A percentile compares a stretch with the other conserved stretches of the same genome.
phyloP scores from a whole-genome alignment of 441 rosid species.

The Gossypium davidsonii region DNA sequence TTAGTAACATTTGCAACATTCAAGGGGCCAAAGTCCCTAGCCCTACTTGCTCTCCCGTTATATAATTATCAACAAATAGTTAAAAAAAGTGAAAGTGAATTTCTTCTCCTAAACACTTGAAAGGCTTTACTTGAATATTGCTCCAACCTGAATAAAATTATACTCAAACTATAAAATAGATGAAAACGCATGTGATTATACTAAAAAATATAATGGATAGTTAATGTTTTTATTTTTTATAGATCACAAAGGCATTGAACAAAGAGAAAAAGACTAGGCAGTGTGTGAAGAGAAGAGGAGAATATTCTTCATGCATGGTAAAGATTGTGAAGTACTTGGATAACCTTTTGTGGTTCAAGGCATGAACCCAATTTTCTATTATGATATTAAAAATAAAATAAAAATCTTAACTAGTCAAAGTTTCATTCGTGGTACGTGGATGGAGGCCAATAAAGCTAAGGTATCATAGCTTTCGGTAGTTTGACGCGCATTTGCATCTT shows the following conservation, averaged over 20 bases:
- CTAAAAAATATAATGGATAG: no score
- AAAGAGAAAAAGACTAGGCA: background rate
- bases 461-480: background rate
- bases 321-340: background rate
- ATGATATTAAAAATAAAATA: background rate
- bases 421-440: background rate
- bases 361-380: background rate
- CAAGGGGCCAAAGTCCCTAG: no score
- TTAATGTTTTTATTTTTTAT: no score
- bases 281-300: background rate
- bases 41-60: no score
- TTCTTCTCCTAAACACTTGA: no score
- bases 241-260: background rate
- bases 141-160: no score
- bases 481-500: background rate
- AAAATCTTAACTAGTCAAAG: background rate
- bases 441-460: background rate
- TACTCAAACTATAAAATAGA: no score
- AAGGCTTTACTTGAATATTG: no score
- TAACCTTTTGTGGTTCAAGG: background rate
- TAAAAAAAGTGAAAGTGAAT: no score
- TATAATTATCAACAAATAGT: no score
- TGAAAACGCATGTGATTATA: no score
- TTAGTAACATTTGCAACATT: no score
- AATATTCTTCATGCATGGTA: constrained; percentile 8